These are phyloP conservation scores for Aspergillus neotritici DNA, from an alignment of 2,329 filamentous ascomycete species.

Conservation along the genomic window DNA sequence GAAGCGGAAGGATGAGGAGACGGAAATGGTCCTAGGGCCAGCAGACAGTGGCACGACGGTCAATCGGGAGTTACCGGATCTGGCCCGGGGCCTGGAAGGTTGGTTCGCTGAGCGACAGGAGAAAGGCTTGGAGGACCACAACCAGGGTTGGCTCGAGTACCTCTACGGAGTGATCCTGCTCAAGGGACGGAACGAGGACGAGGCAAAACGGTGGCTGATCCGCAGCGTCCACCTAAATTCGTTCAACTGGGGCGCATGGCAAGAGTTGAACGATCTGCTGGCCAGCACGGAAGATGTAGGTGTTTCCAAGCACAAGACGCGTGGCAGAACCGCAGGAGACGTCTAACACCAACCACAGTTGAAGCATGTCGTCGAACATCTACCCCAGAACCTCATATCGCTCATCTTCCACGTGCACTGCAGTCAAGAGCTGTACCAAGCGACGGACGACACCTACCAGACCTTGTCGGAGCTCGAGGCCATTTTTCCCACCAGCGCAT, in stretches of 20 bases:
- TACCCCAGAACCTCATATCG: conserved; percentile 86
- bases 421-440: conserved; percentile 86
- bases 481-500: conserved; percentile 84
- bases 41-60: conserved; percentile 76
- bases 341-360: conserved; percentile 48
- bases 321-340: too few species aligned
- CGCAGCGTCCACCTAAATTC: conserved; percentile 82
- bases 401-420: conserved; percentile 91
- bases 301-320: conserved; percentile 11
- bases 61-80: conserved; percentile 76
- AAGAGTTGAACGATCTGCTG: conserved; percentile 79
- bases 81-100: conserved; percentile 69
- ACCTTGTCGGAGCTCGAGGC: conserved; percentile 70
- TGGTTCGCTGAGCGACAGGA: conserved; percentile 69
- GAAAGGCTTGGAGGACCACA: conserved; percentile 55
- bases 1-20: conserved; percentile 93
- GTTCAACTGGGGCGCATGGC: conserved; percentile 97
- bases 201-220: conserved; percentile 81
- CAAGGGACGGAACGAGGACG: conserved; percentile 82
- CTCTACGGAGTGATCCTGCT: conserved; percentile 81
- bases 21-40: conserved; percentile 93
- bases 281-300: conserved; percentile 74
- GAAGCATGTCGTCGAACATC: conserved; percentile 61
- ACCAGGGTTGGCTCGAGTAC: conserved; percentile 86
- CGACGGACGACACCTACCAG: conserved; percentile 66